phyloP scores from a whole-genome alignment of 805 yeast genomes.

The Saccharomycopsis fermentans region DNA sequence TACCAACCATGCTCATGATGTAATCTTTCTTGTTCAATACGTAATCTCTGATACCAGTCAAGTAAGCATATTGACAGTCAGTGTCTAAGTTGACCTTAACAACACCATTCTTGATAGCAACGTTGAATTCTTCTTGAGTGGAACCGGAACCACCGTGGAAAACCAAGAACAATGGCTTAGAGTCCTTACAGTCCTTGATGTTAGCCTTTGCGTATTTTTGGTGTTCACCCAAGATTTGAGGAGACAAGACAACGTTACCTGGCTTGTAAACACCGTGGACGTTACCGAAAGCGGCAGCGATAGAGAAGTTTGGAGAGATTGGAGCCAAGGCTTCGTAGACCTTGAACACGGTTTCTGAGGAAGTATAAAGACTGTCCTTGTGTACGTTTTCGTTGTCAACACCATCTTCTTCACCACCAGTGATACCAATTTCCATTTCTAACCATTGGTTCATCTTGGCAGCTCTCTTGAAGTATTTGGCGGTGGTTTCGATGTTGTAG shows the following conservation, averaged over 20 bases:
- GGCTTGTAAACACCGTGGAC: slow-evolving; percentile 99
- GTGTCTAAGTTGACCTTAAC: slow-evolving; percentile 99
- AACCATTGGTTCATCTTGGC: slow-evolving; percentile 93
- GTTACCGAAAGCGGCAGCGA: slow-evolving; percentile 99
- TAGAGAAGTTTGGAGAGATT: slow-evolving; percentile 95
- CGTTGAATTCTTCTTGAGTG: slow-evolving; percentile 79
- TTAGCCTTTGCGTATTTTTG: slow-evolving; percentile 71
- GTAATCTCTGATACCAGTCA: slow-evolving; percentile 95
- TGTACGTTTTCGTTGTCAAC: slow-evolving; percentile 94
- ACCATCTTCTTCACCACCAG: slow-evolving; percentile 99
- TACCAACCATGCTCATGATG: slow-evolving; percentile 81
- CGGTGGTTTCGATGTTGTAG: slow-evolving; percentile 91
- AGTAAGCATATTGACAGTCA: slow-evolving; percentile 97
- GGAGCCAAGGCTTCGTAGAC: slow-evolving; percentile 85
- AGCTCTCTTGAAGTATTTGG: slow-evolving; percentile 88
- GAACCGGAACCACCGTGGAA: slow-evolving; percentile 99
- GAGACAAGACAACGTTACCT: slow-evolving; percentile 91
- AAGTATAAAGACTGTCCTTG: slow-evolving; percentile 83
- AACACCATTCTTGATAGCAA: slow-evolving; percentile 88
- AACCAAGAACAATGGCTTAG: slow-evolving; percentile 83
- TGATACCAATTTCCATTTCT: slow-evolving; percentile 99
- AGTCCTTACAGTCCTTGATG: slow-evolving; percentile 41
- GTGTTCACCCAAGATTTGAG: slow-evolving; percentile 91
- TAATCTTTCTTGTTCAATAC: slow-evolving; percentile 93
- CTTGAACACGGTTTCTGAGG: slow-evolving; percentile 86